Base-by-base conservation (phyloP, 208 protist genomes). In the Strigomonas oncopelti region DNA sequence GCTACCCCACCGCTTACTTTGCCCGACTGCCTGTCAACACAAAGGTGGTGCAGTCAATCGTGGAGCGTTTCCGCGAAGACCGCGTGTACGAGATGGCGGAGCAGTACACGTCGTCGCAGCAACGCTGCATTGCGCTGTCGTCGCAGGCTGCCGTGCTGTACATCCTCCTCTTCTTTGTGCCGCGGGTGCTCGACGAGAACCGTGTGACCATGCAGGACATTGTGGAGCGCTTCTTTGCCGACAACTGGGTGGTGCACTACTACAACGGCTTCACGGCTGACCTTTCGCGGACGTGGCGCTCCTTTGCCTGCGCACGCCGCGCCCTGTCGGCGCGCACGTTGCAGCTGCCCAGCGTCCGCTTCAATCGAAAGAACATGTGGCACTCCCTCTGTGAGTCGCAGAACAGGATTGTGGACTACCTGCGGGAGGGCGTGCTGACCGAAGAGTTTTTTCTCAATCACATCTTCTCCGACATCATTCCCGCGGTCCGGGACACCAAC, bases 181-280 rank as follows among this genome's bases (percentile, higher is more conserved):
- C 97, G 9, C 76, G 98, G 18, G 90, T 98, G 13, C 84, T 99
- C 14, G 55, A 88, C 2, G 71, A 91, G 14, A 84, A 98, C 65
- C 55, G 69, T 34, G 80, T 92, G 38, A 81, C 96, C 24, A 99
- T 99, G 98, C 78, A 95, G 63, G 98, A 99, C 72, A 97, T 99
- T 61, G 96, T 99, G 11, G 96, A 99, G 80, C 99, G 98, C 75
- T 94, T 98, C 78, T 99, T 99, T 77, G 75, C 81, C 16, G 98
- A 99, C 80, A 99, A 98, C 77, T 99, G 98, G 98, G 86, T 99
- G 11, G 95, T 99, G 53, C 84, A 96, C 60, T 98, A 97, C 73
- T 99, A 99, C 81, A 91, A 99, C 73, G 98, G 98, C 27, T 94
- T 93, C 77, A 95, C 86, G 0, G 93, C 97, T 22, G 97, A 99